A percentile compares a stretch with the other conserved stretches of the same genome.
phyloP scores from a whole-genome alignment of 257 asterid species.

The Solanum piurae region DNA sequence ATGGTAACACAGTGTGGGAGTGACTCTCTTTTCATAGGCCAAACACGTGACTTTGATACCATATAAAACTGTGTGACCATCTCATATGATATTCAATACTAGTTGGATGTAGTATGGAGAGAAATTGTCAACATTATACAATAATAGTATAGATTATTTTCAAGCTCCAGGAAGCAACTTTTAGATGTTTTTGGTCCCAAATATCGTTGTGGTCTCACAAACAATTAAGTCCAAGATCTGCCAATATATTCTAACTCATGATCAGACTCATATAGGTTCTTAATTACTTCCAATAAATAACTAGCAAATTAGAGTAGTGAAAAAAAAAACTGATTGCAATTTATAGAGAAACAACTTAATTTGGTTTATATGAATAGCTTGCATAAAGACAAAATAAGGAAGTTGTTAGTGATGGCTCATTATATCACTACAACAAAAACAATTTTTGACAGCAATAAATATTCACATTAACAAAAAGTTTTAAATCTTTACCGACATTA shows the following conservation, averaged over 20 bases:
- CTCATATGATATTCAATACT: not conserved
- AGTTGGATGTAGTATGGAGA: not conserved
- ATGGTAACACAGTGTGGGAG: not conserved
- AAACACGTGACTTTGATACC: not conserved
- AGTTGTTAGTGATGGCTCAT: not conserved
- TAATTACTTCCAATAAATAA: not conserved
- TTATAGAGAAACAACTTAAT: not conserved
- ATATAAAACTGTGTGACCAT: not conserved
- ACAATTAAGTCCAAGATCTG: not conserved
- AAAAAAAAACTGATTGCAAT: not conserved
- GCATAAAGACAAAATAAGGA: not conserved
- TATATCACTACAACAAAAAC: no score
- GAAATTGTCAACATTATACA: not conserved
- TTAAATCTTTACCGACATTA: no score
- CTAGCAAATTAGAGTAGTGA: not conserved
- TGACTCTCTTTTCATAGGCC: not conserved
- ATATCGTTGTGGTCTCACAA: not conserved
- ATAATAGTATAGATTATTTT: not conserved
- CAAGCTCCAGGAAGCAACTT: not conserved
- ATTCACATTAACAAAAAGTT: no score
- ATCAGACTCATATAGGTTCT: not conserved
- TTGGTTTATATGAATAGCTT: not conserved
- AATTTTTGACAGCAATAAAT: no score
- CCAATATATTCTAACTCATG: not conserved
- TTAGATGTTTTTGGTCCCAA: not conserved